Base-by-base conservation (phyloP, 176 grass and related monocot genomes). In the Oryza australiensis region DNA sequence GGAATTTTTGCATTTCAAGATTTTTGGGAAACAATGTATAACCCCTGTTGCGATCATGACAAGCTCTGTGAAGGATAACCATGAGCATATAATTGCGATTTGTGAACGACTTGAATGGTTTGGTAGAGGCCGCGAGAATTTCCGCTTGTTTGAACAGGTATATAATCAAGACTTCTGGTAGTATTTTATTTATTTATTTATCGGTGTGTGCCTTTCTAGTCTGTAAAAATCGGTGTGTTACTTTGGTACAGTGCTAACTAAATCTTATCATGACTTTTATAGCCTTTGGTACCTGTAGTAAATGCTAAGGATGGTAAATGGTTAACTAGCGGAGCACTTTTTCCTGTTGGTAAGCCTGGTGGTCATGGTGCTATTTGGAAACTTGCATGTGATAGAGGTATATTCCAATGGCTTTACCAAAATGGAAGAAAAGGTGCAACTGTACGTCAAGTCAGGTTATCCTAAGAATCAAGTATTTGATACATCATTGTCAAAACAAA, bases 21-120 rank as follows among this genome's bases (percentile, higher is more conserved):
- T 98, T 41, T 98, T 87, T 80, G 88, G 87, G 76, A 89, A 82
- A 81, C 95, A 98, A 86, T 93, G 90, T 89, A 88, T 89, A 74
- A 95, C 95, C 68, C 95, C 95, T 37, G 95, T 95, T 65, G 95
- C 95, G 72, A 88, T 98, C 75, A 98, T 98, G 95, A 98, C 95
- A 26, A 98, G 95, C 79, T 98, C 95, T 46, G 95, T 94, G 67
- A 98, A 98, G 90, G 88, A 98, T 84, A 98, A 93, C 66, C 90
- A 98, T 86, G 80, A 90, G 18, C 95, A 95, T 86, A 90, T 98
- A 80, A 75, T 77, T 80, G 68, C 88, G 22, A 91, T 98, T 23
- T 98, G 86, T 84, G 88, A 98, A 92, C 89, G 80, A 84, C 74
- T 91, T 41, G 77, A 83, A 82, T 98, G 92, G 92, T 98, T 98